Evolutionary conservation across 2,329 filamentous ascomycete species (phyloP), one percentile per base, ranked within the genome.

Genomic region (Colletotrichum sp.): DNA sequence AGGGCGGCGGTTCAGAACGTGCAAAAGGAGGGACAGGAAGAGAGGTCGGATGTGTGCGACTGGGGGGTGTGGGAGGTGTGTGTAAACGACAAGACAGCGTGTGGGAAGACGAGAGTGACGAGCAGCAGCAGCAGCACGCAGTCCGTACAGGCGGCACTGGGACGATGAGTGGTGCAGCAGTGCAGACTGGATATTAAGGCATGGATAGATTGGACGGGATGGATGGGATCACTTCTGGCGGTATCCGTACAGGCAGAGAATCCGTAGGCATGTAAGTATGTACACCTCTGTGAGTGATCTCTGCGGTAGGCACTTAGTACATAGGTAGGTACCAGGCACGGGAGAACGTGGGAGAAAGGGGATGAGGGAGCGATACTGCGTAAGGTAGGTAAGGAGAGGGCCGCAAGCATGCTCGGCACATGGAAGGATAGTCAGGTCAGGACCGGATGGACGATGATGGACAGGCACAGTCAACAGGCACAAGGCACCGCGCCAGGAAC

Each of bases 1-100:
- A 76, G 64, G 73, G 70, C 73, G 57, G 70, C 64, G 69, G 64
- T 69, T 76, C 32, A 69, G 73, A 76, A 73, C 73, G 64, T 69
- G 70, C 63, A 55, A 64, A 69, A 73, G 64, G 73, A 76, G 57
- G 69, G 69, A 76, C 62, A 72, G 68, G 57, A 65, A 49, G 24
- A 49, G 24, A 59, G 30, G 68, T 62, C 57, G 64, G 71, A 73
- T 66, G 39, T 28, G 60, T 52, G 49, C 16, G n/a, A 71, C 52
- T 36, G 60, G 60, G 67, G 68, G 34, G 34, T 39, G 26, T 39
- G 44, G 30, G 36, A 52, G 44, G 44, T 52, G 18, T 62, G 68
- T 49, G 32, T 39, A 18, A 18, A 70, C 8, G 24, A 62, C 26
- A 15, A 24, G 59, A 32, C 28, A 30, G 30, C 32, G 59, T 62